Evolutionary conservation across 2,329 filamentous ascomycete species (phyloP), one percentile per base, ranked within the genome.

Genomic region (Trichoderma atroviride): DNA sequence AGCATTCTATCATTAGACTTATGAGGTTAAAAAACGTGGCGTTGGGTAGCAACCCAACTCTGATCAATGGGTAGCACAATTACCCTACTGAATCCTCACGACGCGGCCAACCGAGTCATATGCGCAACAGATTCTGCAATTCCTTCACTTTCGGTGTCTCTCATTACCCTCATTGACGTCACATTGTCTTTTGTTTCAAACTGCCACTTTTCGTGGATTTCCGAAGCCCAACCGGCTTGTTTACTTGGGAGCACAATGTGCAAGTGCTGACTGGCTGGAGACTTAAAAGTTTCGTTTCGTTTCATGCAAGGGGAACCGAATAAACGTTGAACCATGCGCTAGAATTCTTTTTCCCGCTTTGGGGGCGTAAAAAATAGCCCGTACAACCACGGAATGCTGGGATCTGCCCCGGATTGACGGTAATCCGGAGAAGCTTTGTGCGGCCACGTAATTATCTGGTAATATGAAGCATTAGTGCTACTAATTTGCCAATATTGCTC

Each of bases 231-330:
- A 14, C 40, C 29, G 22, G 53, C 63, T 59, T 50, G 50, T 43
- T 31, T 43, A 67, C 40, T 55, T 67, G 53, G 55, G 50, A 40
- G 35, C 55, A 64, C 40, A 43, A 43, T 19, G 40, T 43, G 33
- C 24, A 64, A 64, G 61, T 56, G 61, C 61, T 64, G 61, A 64
- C 40, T 43, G 27, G 40, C 40, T 43, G 14, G 40, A 33, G 19
- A 13, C 40, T 62, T 24, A 53, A 63, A 27, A 37, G 31, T 63
- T 65, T 65, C 22, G 63, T 58, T 66, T 66, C 53, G 63, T 66
- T 66, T 66, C 62, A 50, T 50, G 24, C 43, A 50, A 56, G 19
- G 27, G 27, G 59, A 61, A 5, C 47, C 24, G 4, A 27, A 50
- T 29, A 40, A 57, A 57, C 37, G 37, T 29, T 16, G 37, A 14